Evolutionary conservation across 2,329 filamentous ascomycete species (phyloP).

Genomic region (Chrysosphaeria jannelii): DNA sequence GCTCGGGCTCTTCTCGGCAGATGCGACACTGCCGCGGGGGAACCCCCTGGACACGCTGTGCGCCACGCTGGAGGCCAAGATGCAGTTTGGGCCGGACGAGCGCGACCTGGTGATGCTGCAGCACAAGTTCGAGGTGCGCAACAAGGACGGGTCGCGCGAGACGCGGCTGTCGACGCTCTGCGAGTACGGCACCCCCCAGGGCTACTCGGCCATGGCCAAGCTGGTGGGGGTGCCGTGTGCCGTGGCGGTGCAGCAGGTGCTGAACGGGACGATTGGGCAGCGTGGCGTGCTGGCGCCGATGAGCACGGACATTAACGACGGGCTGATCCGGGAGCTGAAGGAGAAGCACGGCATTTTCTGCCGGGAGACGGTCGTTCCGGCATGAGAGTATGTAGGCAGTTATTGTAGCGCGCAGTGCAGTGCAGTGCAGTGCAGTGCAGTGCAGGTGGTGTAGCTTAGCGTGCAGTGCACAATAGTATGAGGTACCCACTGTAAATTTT

Average conservation of each 20-base stretch:
- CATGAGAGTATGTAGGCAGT: too few relatives aligned
- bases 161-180: conserved; percentile 52
- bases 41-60: conserved; percentile 82
- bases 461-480: too few relatives aligned
- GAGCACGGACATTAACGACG: conserved; percentile 28
- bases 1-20: conserved; percentile 34
- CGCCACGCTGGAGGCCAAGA: conserved; percentile 68
- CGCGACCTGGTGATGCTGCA: conserved; percentile 60
- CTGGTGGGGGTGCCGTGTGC: conserved; percentile 36
- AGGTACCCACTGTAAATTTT: too few relatives aligned
- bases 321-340: conserved; percentile 49
- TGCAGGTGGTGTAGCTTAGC: too few relatives aligned
- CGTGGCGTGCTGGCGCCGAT: conserved; percentile 39
- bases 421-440: too few relatives aligned
- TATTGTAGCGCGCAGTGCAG: too few relatives aligned
- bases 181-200: conserved; percentile 39
- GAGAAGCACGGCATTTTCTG: conserved; percentile 11
- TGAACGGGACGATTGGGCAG: conserved; percentile 30
- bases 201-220: conserved; percentile 63
- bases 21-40: conserved; percentile 36
- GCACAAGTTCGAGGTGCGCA: conserved; percentile 61
- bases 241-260: conserved; percentile 31
- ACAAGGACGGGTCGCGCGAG: conserved; percentile 48
- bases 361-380: conserved; percentile 5
- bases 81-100: conserved; percentile 60